Base-by-base conservation (phyloP, 1,284 basidiomycete genomes). In the Malassezia obtusa region DNA sequence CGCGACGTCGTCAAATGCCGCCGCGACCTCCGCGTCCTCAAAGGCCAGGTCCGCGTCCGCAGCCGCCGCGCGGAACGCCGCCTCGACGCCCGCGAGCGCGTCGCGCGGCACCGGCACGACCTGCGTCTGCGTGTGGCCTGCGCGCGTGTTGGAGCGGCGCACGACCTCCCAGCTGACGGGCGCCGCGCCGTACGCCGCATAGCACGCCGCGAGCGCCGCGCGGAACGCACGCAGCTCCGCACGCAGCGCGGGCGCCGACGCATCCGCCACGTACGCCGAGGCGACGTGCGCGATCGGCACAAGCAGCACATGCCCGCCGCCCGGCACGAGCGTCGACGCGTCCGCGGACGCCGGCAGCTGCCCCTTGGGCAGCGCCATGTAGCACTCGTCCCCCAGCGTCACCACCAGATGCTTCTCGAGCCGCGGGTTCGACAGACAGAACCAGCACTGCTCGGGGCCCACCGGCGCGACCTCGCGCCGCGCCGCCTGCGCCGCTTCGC, bases 401-500 rank as follows among this genome's bases (percentile, higher is more conserved):
- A 71, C 60, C 35, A 73, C 62, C 28, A 72, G 59, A 44, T 63
- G 57, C 45, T 69, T 72, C 24, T 64, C 60, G 14, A 68, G 57
- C 0, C 50, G 24, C 1, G 67, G 67, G 26, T 73, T 73, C 30
- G 61, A 63, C 1, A 73, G 60, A 47, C 71, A 73, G 60, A 73
- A 73, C 71, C 71, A 73, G 51, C 71, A 73, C 40, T 67, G 63
- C 39, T 57, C 45, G 0, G 71, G 71, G 0, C 63, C 68, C 3
- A 73, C 62, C 2, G 68, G 64, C 21, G 62, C 57, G 22, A 58
- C 39, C 6, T 31, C 30, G n/a, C 35, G 43, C 26, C 17, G n/a
- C 37, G 46, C 17, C 30, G 45, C 8, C 28, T 17, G 39, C n/a
- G 28, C 9, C 3, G 37, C 31, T 48, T 58, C 2, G 4, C 9